Base-by-base conservation (phyloP, 2,329 filamentous ascomycete genomes). In the Neurospora sp. region DNA sequence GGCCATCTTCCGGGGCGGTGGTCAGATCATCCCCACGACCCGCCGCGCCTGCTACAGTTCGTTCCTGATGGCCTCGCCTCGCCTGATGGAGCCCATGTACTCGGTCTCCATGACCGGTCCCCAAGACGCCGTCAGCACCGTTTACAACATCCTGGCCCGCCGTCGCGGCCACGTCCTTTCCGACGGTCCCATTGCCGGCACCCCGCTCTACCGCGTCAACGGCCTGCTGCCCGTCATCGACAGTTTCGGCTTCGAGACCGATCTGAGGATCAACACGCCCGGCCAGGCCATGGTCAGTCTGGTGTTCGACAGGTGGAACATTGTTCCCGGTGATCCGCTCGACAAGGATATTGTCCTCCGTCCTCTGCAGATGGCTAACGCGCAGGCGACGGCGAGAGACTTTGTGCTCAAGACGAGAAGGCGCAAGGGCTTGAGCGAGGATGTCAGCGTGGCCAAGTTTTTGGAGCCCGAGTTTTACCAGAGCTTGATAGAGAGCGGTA, bases 21-120 rank as follows among this genome's bases (percentile, higher is more conserved):
- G 96, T 65, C 96, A 99, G 80, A 96, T 99, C 78, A 99, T 99
- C 78, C 96, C 96, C 66, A 98, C 96, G 0, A 90, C 94, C 70
- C 90, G 96, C 69, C 88, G 96, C 70, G 93, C 96, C 11, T 95
- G 96, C 80, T 99, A 99, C 81, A 95, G 91, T 6, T 96, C 92
- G 17, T 99, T 99, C 84, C 85, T 99, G 66, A 97, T 98, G 93
- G 95, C 96, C 3, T 96, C 92, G 28, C 96, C 96, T 37, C 89
- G 96, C 66, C 86, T 99, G 38, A 98, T 99, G 94, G 96, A 99
- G 81, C 96, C 96, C 0, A 87, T 98, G 66, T 99, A 97, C 82
- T 88, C 91, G 4, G 95, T 95, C 76, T 92, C 91, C 57, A 97
- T 98, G 88, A 96, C 93, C 4, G 95, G 95, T 0, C 93, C 93